phyloP scores from a whole-genome alignment of 140 eudicot species.

The Senecio squalidus region DNA sequence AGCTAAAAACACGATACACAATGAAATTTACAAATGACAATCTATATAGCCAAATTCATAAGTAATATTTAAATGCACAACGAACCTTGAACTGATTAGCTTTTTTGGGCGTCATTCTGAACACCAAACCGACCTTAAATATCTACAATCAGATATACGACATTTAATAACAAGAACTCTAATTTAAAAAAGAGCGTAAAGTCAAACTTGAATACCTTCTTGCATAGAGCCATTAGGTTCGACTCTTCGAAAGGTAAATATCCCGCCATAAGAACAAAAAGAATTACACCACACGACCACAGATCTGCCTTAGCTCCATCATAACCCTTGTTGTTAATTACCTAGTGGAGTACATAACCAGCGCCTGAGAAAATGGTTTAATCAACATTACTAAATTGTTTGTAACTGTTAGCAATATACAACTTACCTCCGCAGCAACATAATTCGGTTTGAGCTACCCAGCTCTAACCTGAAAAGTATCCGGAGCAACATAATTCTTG shows the following conservation, averaged over 20 bases:
- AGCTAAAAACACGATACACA: too few relatives aligned
- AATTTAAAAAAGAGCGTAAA: background rate
- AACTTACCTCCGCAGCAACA: slow-evolving; percentile 94
- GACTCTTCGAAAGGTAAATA: slow-evolving; percentile 91
- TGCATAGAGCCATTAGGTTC: slow-evolving; percentile 85
- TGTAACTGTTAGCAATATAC: background rate
- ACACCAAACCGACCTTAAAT: slow-evolving; percentile 76
- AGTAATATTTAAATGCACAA: too few relatives aligned
- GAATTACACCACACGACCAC: slow-evolving; percentile 99
- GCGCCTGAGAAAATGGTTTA: slow-evolving; percentile 4
- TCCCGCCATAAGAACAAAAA: slow-evolving; percentile 96
- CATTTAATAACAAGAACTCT: background rate
- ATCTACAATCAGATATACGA: slow-evolving; percentile 46
- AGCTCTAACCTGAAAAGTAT: too few relatives aligned
- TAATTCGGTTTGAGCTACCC: slow-evolving; percentile 86
- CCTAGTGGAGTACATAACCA: slow-evolving; percentile 35
- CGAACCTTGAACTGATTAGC: too few relatives aligned
- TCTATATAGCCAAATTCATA: too few relatives aligned
- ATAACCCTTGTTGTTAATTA: slow-evolving; percentile 90
- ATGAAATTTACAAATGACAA: too few relatives aligned
- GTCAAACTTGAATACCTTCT: slow-evolving; percentile 46
- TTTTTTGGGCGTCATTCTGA: too few relatives aligned
- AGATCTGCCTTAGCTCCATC: slow-evolving; percentile 99
- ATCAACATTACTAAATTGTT: background rate
- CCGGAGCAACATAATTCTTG: too few relatives aligned